Conservation (phyloP, 345 rosid species). For the Linum usitatissimum region DNA sequence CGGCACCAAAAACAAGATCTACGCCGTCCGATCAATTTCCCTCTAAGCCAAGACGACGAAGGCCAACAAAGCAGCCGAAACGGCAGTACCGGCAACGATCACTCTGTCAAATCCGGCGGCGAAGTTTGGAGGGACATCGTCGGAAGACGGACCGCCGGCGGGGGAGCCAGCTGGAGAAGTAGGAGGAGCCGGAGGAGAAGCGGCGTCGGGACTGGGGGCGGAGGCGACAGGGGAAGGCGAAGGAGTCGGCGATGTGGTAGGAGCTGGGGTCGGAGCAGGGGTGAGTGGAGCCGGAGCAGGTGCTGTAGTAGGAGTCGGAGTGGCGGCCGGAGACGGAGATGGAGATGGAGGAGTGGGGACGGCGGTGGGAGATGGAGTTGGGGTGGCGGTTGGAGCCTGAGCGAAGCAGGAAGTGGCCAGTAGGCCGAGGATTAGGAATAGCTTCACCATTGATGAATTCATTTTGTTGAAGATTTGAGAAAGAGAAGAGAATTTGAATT, state of each 20-base stretch:
- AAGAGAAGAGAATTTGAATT: background rate
- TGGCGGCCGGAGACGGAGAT: constrained; percentile 19
- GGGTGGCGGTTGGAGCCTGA: constrained; percentile 55
- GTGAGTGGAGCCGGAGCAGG: constrained; percentile 14
- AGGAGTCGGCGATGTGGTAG: constrained; percentile 34
- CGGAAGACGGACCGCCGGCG: constrained; percentile 16
- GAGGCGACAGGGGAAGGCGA: constrained; percentile 19
- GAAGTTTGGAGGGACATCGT: constrained; percentile 10
- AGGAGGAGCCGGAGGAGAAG: constrained; percentile 18
- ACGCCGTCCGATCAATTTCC: background rate
- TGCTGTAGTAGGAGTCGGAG: constrained; percentile 18
- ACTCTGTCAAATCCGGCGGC: constrained; percentile 26
- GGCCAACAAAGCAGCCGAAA: constrained; percentile 43
- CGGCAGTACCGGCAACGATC: constrained; percentile 27
- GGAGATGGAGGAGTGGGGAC: constrained; percentile 25
- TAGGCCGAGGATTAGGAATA: constrained; percentile 47
- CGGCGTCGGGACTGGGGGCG: constrained; percentile 2
- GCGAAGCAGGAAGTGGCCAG: constrained; percentile 58
- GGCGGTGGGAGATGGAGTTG: constrained; percentile 24
- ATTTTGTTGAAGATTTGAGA: constrained; percentile 19
- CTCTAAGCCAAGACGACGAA: constrained; percentile 44
- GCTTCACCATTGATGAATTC: constrained; percentile 38
- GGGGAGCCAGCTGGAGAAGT: background rate
- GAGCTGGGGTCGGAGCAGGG: constrained; percentile 13
- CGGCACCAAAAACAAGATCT: constrained; percentile 10